phyloP scores from a whole-genome alignment of 2,329 filamentous ascomycete genomes.

The Chaetomium strumarium region DNA sequence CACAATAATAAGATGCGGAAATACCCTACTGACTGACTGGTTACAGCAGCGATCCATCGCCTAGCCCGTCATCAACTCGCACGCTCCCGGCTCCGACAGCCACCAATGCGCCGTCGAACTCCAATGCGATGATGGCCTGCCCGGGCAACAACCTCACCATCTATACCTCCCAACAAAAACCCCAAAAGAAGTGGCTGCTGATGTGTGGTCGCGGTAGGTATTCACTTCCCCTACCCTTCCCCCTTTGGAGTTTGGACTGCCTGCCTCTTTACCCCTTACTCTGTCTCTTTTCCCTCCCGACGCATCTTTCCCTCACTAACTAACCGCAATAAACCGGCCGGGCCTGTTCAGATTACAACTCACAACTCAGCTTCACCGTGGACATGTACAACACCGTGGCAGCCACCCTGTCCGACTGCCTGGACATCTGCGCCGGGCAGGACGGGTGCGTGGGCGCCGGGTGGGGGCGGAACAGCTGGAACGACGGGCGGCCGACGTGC shows the following conservation, averaged over 20 bases:
- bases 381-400: slow-evolving; percentile 27
- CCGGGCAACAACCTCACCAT: slow-evolving; percentile 32
- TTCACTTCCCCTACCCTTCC: not conserved
- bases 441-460: slow-evolving; percentile 31
- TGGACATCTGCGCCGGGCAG: slow-evolving; percentile 28
- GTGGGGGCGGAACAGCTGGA: slow-evolving; percentile 27
- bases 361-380: slow-evolving; percentile 25
- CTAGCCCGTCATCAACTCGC: slow-evolving; percentile 12
- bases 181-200: slow-evolving; percentile 27
- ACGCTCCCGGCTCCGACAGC: slow-evolving; percentile 10
- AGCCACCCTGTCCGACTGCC: slow-evolving; percentile 29
- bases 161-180: slow-evolving; percentile 21
- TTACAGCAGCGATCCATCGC: no score
- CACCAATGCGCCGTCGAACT: slow-evolving; percentile 1
- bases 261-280: not conserved
- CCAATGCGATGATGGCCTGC: slow-evolving; percentile 22
- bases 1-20: no score
- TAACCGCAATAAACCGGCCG: slow-evolving; percentile 25
- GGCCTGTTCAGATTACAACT: slow-evolving; percentile 35
- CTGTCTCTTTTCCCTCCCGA: not conserved
- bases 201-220: slow-evolving; percentile 27
- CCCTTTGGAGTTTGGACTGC: no score
- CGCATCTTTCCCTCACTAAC: slow-evolving; percentile 23
- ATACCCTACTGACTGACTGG: no score
- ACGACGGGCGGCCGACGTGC: slow-evolving; percentile 22